Percentiles rank a stretch among this genome's conserved stretches.
Conservation (phyloP, 2,329 filamentous ascomycete genomes). For the Diaporthe batatas region DNA sequence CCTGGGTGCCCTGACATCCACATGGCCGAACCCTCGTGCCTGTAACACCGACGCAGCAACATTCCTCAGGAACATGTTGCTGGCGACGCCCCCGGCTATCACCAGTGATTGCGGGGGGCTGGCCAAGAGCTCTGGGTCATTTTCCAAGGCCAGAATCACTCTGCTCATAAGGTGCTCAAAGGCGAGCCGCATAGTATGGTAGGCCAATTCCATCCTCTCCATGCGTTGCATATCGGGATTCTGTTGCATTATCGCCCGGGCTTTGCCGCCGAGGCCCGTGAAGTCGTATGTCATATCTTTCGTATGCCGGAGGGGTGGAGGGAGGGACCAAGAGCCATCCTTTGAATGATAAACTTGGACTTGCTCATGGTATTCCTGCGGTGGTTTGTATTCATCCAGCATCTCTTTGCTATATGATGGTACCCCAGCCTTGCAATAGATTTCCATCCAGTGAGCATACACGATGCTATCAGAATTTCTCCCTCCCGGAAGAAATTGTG, state of each 20-base stretch:
- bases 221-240: slow-evolving; percentile 57
- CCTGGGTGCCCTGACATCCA: slow-evolving; percentile 81
- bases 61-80: slow-evolving; percentile 82
- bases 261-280: slow-evolving; percentile 70
- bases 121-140: slow-evolving; percentile 33
- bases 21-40: slow-evolving; percentile 71
- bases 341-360: slow-evolving; percentile 57
- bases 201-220: slow-evolving; percentile 78
- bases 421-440: slow-evolving; percentile 41
- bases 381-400: slow-evolving; percentile 68
- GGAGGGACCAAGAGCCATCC: slow-evolving; percentile 71
- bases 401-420: neutral
- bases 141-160: slow-evolving; percentile 74
- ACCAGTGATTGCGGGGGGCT: slow-evolving; percentile 74
- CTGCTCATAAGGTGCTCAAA: slow-evolving; percentile 90
- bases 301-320: slow-evolving; percentile 73
- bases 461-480: slow-evolving; percentile 70
- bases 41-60: slow-evolving; percentile 72
- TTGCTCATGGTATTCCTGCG: slow-evolving; percentile 70
- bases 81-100: slow-evolving; percentile 90
- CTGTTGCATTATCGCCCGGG: slow-evolving; percentile 64
- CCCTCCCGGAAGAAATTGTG: too few relatives aligned
- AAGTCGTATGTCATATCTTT: slow-evolving; percentile 79
- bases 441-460: slow-evolving; percentile 85
- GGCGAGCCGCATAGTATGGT: slow-evolving; percentile 80